These are phyloP conservation scores for Fusarium acutatum DNA, from an alignment of 2,329 filamentous ascomycete species.

Conservation along the genomic window DNA sequence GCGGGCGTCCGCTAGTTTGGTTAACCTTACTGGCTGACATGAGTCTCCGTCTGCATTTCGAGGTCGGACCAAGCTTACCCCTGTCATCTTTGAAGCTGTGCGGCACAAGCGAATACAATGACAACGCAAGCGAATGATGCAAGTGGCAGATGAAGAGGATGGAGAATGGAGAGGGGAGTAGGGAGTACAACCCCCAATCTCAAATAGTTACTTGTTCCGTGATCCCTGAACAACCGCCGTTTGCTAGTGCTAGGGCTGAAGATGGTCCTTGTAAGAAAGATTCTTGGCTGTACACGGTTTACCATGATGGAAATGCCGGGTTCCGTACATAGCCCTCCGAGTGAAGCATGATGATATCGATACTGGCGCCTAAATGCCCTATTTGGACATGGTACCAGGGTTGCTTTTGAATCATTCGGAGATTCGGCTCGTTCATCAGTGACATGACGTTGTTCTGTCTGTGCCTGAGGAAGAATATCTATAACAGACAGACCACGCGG, in stretches of 20 bases:
- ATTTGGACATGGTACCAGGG: not conserved
- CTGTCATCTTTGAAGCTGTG: conserved; percentile 10
- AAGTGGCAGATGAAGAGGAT: not conserved
- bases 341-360: not conserved
- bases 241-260: conserved; percentile 26
- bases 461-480: not conserved
- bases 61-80: conserved; percentile 5
- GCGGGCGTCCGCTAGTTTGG: conserved; percentile 18
- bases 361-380: not conserved
- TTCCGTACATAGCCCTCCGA: conserved; percentile 3
- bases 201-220: not conserved
- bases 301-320: not conserved
- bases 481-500: not conserved
- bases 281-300: conserved; percentile 3
- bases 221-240: not conserved
- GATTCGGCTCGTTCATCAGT: not conserved
- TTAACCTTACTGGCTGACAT: conserved; percentile 3
- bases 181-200: not conserved
- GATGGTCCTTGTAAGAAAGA: conserved; percentile 18
- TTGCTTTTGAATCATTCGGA: not conserved
- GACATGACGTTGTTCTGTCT: not conserved
- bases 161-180: not conserved
- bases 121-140: not conserved
- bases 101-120: conserved; percentile 28
- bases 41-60: conserved; percentile 1